Percentiles rank a stretch among this genome's conserved stretches.
Evolutionary conservation across 331 rosid species (phyloP).

Genomic region (Acacia concinna): DNA sequence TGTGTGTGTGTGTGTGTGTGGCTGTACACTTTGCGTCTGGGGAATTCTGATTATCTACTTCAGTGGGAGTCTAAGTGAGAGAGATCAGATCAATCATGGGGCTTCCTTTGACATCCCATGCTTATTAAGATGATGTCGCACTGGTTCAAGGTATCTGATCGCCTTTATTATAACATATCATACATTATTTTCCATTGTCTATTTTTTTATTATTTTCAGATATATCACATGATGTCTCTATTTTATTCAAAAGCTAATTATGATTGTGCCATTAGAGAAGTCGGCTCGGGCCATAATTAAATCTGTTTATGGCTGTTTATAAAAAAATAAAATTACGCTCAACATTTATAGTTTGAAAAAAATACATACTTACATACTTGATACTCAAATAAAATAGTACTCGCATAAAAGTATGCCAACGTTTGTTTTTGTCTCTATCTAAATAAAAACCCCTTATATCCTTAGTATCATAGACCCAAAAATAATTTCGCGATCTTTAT

Average conservation of each 20-base stretch:
- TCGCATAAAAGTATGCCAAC: background rate
- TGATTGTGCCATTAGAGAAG: background rate
- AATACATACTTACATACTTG: background rate
- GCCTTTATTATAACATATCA: background rate
- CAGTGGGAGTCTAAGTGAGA: background rate
- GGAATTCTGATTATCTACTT: background rate
- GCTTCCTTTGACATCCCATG: background rate
- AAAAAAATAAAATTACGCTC: no score
- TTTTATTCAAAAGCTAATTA: no score
- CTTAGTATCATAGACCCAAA: no score
- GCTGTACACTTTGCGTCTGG: no score
- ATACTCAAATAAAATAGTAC: no score
- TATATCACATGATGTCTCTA: no score
- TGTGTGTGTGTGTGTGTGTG: fast-evolving
- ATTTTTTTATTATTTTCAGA: no score
- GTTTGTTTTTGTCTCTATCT: no score
- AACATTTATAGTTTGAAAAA: background rate
- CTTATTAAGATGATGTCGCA: background rate
- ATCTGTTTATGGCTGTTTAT: background rate
- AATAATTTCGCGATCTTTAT: no score
- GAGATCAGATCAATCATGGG: no score
- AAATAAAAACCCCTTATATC: no score
- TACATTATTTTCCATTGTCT: background rate
- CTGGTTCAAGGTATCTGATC: background rate
- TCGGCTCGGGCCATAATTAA: background rate